phyloP scores from a whole-genome alignment of 306 rosid genomes.

The Amphicarpaea edgeworthii region DNA sequence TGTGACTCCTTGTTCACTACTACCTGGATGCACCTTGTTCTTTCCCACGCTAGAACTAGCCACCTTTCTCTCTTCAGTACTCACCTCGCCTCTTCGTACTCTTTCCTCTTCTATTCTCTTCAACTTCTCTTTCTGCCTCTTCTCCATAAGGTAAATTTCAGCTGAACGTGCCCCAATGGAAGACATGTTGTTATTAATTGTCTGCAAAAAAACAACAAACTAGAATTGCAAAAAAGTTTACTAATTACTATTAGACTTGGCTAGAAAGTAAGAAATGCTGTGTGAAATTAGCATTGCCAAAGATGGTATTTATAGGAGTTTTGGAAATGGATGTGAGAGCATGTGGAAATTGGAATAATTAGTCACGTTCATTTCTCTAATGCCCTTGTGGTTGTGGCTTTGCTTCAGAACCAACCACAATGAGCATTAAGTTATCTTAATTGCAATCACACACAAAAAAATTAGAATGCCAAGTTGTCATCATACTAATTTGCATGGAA shows the following conservation, averaged over 20 bases:
- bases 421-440: neutral
- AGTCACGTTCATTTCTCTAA: constrained; percentile 28
- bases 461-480: neutral
- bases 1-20: constrained; percentile 29
- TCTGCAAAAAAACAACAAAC: constrained; percentile 25
- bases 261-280: neutral
- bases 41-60: constrained; percentile 35
- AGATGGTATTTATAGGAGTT: constrained; percentile 50
- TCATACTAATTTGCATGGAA: constrained; percentile 25
- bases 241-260: neutral
- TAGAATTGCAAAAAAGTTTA: neutral
- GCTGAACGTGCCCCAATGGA: constrained; percentile 61
- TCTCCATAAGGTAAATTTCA: constrained; percentile 47
- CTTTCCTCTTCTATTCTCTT: constrained; percentile 54
- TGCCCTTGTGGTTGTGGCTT: constrained; percentile 31
- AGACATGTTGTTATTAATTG: constrained; percentile 51
- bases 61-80: constrained; percentile 41
- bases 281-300: neutral
- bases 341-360: constrained; percentile 32
- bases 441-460: neutral
- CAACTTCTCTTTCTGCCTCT: constrained; percentile 52
- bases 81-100: constrained; percentile 29
- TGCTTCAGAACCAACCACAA: constrained; percentile 35
- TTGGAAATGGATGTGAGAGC: constrained; percentile 15
- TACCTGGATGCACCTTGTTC: constrained; percentile 51